Conservation (phyloP, 192 early-diverging fungal species). For the Coemansia sp. region DNA sequence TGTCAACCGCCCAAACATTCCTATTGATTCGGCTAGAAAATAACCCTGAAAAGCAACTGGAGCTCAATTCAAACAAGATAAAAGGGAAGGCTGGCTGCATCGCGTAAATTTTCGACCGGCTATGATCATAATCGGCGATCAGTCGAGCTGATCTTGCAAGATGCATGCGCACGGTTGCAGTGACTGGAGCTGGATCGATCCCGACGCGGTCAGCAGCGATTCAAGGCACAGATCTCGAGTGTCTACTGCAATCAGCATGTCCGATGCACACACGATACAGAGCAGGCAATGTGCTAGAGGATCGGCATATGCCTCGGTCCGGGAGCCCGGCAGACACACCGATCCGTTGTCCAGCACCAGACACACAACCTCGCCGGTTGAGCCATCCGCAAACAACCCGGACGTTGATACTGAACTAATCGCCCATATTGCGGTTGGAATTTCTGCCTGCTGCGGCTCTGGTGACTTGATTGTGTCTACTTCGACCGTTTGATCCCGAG, state of each 20-base stretch:
- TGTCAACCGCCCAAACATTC: constrained; percentile 9
- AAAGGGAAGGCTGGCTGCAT: no score
- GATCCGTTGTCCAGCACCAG: constrained; percentile 2
- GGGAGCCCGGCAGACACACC: neutral
- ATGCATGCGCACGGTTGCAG: neutral
- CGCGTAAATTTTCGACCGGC: no score
- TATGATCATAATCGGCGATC: neutral
- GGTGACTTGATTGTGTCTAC: neutral
- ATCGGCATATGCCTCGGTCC: neutral
- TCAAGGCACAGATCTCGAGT: neutral
- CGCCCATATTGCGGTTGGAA: neutral
- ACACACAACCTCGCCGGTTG: constrained; percentile 1
- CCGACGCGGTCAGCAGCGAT: neutral
- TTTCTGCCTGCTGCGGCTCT: neutral
- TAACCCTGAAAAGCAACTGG: no score
- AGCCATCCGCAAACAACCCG: neutral
- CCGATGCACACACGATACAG: neutral
- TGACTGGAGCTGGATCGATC: neutral
- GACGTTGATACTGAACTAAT: neutral
- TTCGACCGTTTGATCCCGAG: neutral
- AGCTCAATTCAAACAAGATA: neutral
- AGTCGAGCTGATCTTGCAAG: neutral
- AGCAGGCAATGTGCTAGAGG: neutral
- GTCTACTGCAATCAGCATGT: neutral
- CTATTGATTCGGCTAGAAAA: no score